Base-by-base conservation (phyloP, 1,139 yeast species). In the Hansenula anomala region DNA sequence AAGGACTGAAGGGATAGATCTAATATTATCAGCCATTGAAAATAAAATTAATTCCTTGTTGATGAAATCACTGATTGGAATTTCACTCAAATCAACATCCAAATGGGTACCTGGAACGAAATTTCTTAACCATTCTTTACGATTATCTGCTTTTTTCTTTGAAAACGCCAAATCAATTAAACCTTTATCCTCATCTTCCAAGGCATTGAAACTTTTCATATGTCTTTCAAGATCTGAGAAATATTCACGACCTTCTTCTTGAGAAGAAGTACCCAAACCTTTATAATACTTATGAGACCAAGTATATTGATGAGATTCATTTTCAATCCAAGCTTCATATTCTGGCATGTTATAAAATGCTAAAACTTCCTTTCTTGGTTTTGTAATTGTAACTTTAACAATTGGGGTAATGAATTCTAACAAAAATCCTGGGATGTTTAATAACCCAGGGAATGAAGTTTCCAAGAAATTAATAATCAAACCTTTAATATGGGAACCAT, bases 401-500 rank as follows among this genome's bases (percentile, higher is more conserved):
- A 94, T 92, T 1, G 99, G 99, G 0, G 99, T 94, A 44, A 94
- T 89, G 54, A 94, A 94, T 59, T 92, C 98, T 30, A 89, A 73
- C 51, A 94, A 68, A 53, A 94, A 94, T 1, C 96, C 97, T 1
- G 97, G 97, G 37, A 92, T 75, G 45, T 84, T 85, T 32, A 94
- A 69, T 48, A 94, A 68, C 1, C 97, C 98, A 1, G 98, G 98
- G 66, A 94, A 94, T 34, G 96, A 85, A 6, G 94, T 77, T 61
- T 92, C 97, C 44, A 94, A 67, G 58, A 92, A 94, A 60, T 94
- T 94, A 56, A 94, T 94, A 46, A 94, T 78, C 52, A 94, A 74
- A 47, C 99, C 99, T 61, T 94, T 94, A 58, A 94, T 94, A 68
- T 94, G 99, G 17, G 96, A 86, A 43, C 99, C 99, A 73, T 94